A percentile compares a stretch with the other conserved stretches of the same genome.
These are phyloP conservation scores for Zoysia pacifica DNA, from an alignment of 176 grass and related monocot species.

Conservation along the genomic window DNA sequence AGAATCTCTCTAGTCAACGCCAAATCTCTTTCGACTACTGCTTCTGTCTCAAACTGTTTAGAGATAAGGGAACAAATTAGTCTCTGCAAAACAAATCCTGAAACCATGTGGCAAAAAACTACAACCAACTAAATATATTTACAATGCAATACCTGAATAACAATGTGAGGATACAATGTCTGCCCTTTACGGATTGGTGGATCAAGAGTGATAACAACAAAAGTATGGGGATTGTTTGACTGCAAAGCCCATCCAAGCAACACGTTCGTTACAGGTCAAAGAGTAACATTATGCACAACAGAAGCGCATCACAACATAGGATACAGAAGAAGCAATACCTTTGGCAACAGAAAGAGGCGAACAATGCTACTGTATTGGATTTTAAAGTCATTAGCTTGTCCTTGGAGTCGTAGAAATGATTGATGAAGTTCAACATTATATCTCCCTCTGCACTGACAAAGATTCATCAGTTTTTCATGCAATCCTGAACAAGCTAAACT, in stretches of 20 bases:
- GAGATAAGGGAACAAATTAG: conserved; percentile 37
- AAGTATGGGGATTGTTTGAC: conserved; percentile 97
- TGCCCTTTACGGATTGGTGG: conserved; percentile 98
- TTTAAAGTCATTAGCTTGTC: conserved; percentile 97
- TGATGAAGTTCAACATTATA: conserved; percentile 91
- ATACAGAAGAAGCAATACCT: conserved; percentile 55
- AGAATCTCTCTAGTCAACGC: conserved; percentile 70
- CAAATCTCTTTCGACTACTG: conserved; percentile 67
- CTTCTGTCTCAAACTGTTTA: conserved; percentile 87
- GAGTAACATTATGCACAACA: conserved; percentile 14
- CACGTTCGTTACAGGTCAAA: conserved; percentile 36
- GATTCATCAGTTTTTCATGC: conserved; percentile 11
- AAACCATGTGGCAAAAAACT: conserved; percentile 1
- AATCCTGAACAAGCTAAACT: conserved; percentile 18
- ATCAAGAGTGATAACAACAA: conserved; percentile 96
- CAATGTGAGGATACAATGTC: conserved; percentile 97
- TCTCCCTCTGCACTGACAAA: conserved; percentile 65
- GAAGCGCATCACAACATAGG: neutral
- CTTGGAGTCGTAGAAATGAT: conserved; percentile 91
- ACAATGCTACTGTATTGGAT: conserved; percentile 94
- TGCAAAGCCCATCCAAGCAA: conserved; percentile 45
- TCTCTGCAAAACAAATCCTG: conserved; percentile 27
- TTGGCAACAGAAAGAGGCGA: conserved; percentile 90
- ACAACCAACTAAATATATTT: conserved; percentile 19
- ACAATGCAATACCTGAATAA: conserved; percentile 81